A percentile compares a stretch with the other conserved stretches of the same genome.
phyloP scores from a whole-genome alignment of 2,329 filamentous ascomycete genomes.

The Graphium sp. region DNA sequence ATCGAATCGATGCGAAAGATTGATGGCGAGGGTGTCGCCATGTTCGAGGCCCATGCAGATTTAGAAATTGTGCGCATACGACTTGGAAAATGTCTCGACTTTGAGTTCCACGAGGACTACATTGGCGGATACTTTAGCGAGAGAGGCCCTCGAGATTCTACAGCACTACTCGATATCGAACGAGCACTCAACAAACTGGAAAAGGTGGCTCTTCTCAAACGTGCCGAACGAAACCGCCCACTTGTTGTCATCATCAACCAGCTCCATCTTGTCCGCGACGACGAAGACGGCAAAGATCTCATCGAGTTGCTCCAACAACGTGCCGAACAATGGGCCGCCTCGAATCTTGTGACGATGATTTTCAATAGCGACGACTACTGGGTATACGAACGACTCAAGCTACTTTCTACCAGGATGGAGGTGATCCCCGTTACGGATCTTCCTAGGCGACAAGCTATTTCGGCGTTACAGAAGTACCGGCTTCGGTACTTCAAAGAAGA shows the following conservation, averaged over 20 bases:
- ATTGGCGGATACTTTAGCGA: slow-evolving; percentile 95
- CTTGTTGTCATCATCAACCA: slow-evolving; percentile 91
- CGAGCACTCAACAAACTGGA: slow-evolving; percentile 95
- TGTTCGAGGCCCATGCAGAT: slow-evolving; percentile 94
- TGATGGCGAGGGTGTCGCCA: slow-evolving; percentile 73
- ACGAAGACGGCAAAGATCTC: slow-evolving; percentile 83
- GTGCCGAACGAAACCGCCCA: slow-evolving; percentile 45
- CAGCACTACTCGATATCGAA: slow-evolving; percentile 86
- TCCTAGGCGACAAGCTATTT: slow-evolving; percentile 59
- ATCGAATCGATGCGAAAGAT: slow-evolving; percentile 88
- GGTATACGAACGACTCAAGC: slow-evolving; percentile 91
- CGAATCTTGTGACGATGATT: slow-evolving; percentile 77
- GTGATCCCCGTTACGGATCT: slow-evolving; percentile 76
- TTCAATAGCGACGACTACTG: slow-evolving; percentile 98
- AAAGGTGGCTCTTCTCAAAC: slow-evolving; percentile 69
- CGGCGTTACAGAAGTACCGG: slow-evolving; percentile 67
- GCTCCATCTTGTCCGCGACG: slow-evolving; percentile 76
- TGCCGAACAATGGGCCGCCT: slow-evolving; percentile 90
- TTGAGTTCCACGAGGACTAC: slow-evolving; percentile 95
- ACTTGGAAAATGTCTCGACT: slow-evolving; percentile 85
- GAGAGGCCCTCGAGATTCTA: slow-evolving; percentile 78
- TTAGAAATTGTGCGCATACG: slow-evolving; percentile 88
- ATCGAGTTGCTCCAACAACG: slow-evolving; percentile 90
- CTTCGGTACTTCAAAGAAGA: slow-evolving; percentile 55
- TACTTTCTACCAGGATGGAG: slow-evolving; percentile 87